These are phyloP conservation scores for Coemansia sp. DNA, from an alignment of 192 early-diverging fungal species.

Conservation along the genomic window DNA sequence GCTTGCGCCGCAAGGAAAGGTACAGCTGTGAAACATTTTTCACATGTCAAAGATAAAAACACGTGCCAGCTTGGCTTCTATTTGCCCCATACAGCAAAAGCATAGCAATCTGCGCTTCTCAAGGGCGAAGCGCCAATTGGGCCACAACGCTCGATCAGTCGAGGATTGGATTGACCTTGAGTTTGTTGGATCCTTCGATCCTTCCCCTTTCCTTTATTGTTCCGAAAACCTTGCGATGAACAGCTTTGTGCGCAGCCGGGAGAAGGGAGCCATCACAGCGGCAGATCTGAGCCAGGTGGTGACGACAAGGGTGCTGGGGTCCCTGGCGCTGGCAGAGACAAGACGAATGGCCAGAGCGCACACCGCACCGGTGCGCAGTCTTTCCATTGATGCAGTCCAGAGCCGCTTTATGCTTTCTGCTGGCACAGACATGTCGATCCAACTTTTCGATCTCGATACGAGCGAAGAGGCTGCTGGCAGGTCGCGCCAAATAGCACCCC, in stretches of 20 bases:
- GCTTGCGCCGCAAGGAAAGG: too few relatives aligned
- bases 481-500: constrained; percentile 19
- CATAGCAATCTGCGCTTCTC: not conserved
- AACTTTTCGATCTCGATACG: constrained; percentile 46
- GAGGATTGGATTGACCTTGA: too few relatives aligned
- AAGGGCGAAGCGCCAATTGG: not conserved
- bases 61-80: not conserved
- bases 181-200: not conserved
- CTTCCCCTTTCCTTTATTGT: not conserved
- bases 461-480: not conserved
- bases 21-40: not conserved
- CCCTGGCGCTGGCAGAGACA: constrained; percentile 32
- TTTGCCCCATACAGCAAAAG: not conserved
- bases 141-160: not conserved
- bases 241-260: constrained; percentile 21
- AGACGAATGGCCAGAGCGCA: constrained; percentile 35
- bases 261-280: constrained; percentile 3
- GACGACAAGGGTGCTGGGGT: constrained; percentile 17
- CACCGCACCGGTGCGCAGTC: constrained; percentile 33
- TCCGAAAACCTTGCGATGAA: constrained; percentile 21
- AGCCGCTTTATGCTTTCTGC: constrained; percentile 37
- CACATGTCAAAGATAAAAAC: not conserved
- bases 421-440: constrained; percentile 44
- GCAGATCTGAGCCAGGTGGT: constrained; percentile 8
- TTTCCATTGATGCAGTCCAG: constrained; percentile 34